Percentiles rank a stretch among this genome's conserved stretches.
Evolutionary conservation across 192 early-diverging fungal genomes (phyloP).

Genomic region (Geranomyces michiganensis): DNA sequence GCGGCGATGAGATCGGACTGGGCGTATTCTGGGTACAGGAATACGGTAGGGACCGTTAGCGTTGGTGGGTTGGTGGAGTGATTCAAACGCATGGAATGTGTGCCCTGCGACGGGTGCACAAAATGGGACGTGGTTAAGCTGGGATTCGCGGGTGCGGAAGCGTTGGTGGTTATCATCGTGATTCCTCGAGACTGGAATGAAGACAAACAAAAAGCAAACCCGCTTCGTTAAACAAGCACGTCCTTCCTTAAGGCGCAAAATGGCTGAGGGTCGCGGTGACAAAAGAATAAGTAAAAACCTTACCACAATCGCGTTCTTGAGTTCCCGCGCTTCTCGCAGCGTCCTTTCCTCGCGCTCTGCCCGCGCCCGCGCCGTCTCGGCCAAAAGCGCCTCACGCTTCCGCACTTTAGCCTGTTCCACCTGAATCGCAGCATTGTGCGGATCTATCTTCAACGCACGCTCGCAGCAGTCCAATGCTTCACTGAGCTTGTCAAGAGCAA

Average conservation of each 20-base stretch:
- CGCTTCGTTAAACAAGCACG: no score
- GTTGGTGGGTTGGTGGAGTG: conserved; percentile 5
- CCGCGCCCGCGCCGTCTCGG: conserved; percentile 44
- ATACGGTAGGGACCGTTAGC: conserved; percentile 82
- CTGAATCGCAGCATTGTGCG: conserved; percentile 54
- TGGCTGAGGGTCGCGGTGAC: no score
- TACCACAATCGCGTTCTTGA: conserved; percentile 58
- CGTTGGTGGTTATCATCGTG: conserved; percentile 16
- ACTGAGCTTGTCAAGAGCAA: conserved; percentile 73
- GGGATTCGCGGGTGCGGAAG: not conserved
- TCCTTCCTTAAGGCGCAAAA: no score
- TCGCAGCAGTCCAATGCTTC: conserved; percentile 89
- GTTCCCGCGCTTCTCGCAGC: conserved; percentile 46
- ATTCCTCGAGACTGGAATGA: conserved; percentile 3
- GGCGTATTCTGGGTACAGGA: conserved; percentile 93
- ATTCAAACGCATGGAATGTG: conserved; percentile 57
- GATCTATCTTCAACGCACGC: conserved; percentile 68
- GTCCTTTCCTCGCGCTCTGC: conserved; percentile 51
- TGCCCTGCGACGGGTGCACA: conserved; percentile 37
- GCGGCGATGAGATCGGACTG: conserved; percentile 85
- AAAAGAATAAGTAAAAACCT: no score
- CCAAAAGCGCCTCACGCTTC: conserved; percentile 46
- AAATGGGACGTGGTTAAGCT: conserved; percentile 28
- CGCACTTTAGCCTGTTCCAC: conserved; percentile 43
- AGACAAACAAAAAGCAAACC: no score